A percentile compares a stretch with the other conserved stretches of the same genome.
These are phyloP conservation scores for Malus sieversii DNA, from an alignment of 306 rosid genomes.

Conservation along the genomic window DNA sequence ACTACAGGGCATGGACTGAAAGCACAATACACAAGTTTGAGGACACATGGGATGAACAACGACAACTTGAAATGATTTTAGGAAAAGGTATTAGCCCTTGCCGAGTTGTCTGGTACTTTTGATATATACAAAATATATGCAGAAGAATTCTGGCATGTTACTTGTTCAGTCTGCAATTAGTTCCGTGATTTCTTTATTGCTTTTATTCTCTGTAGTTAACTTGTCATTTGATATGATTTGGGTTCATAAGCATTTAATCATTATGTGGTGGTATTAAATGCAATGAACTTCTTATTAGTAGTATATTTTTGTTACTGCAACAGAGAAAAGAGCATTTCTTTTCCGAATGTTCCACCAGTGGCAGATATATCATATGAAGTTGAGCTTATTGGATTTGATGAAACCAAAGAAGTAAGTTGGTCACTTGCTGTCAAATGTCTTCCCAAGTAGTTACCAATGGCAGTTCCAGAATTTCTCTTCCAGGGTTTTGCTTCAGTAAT, in stretches of 20 bases:
- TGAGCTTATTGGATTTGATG: too few relatives aligned
- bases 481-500: constrained; percentile 8
- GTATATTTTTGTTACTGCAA: constrained; percentile 19
- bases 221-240: background rate
- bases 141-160: background rate
- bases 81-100: constrained; percentile 61
- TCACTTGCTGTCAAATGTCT: too few relatives aligned
- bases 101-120: background rate
- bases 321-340: constrained; percentile 82
- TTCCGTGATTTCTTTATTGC: background rate
- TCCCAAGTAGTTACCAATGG: background rate
- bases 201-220: background rate
- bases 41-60: constrained; percentile 71
- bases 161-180: background rate
- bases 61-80: constrained; percentile 62
- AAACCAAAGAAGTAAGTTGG: too few relatives aligned
- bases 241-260: constrained; percentile 1
- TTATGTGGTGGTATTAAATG: background rate
- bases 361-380: too few relatives aligned
- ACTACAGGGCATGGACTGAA: constrained; percentile 89
- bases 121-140: background rate
- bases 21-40: constrained; percentile 30
- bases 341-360: constrained; percentile 24
- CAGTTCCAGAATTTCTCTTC: background rate
- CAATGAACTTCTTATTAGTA: background rate